Conservation (phyloP, 2,329 filamentous ascomycete genomes). For the Pseudodiploospora longispora region DNA sequence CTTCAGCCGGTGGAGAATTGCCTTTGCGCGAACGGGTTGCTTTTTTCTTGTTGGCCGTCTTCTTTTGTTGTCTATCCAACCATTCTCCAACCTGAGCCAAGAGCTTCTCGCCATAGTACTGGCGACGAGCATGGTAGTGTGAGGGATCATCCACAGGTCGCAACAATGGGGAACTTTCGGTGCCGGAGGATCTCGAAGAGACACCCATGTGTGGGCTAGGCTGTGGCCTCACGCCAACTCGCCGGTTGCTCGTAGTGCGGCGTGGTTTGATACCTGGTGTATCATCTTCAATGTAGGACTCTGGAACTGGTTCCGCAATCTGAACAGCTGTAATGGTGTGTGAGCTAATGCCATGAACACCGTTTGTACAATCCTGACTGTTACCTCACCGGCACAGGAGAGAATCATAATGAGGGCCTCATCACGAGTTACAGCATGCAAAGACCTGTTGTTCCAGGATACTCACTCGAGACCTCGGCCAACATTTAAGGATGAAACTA, state of each 20-base stretch:
- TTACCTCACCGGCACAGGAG: conserved; percentile 1
- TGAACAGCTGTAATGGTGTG: conserved; percentile 37
- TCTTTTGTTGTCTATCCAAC: conserved; percentile 70
- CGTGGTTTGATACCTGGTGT: conserved; percentile 22
- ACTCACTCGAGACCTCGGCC: too few species aligned
- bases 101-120: conserved; percentile 46
- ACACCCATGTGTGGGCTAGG: conserved; percentile 19
- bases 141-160: conserved; percentile 21
- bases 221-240: conserved; percentile 25
- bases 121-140: conserved; percentile 23
- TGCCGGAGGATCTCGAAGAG: conserved; percentile 39
- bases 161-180: conserved; percentile 20
- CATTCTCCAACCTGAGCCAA: conserved; percentile 72
- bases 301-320: conserved; percentile 44
- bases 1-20: conserved; percentile 25
- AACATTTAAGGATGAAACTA: too few species aligned
- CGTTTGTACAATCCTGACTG: neutral
- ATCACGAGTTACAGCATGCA: too few species aligned
- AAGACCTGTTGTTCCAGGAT: too few species aligned
- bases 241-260: conserved; percentile 23
- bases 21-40: conserved; percentile 34
- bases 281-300: conserved; percentile 25
- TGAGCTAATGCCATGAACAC: conserved; percentile 6
- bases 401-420: neutral
- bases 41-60: conserved; percentile 44